Evolutionary conservation across 495 filamentous ascomycete species (phyloP), one percentile per base, ranked within the genome.

Genomic region (Penicillium herquei): DNA sequence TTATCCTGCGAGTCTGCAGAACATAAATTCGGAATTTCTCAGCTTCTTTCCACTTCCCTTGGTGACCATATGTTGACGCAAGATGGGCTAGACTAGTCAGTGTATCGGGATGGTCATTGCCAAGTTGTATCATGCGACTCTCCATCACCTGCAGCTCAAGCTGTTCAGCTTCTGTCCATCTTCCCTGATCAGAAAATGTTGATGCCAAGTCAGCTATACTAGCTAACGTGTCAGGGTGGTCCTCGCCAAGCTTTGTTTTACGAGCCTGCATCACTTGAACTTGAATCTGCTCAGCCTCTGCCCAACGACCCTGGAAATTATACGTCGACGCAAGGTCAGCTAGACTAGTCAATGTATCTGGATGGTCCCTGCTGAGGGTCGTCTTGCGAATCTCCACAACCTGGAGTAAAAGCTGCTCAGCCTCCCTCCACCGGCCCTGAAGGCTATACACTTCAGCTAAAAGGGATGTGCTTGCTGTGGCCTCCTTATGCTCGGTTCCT

Each of bases 391-490:
- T 48, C 45, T 48, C 6, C 11, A 48, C 16, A 4, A 48, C 30
- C 45, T 48, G 30, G 30, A 48, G 1, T 0, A 0, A 0, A 13
- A 48, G 45, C 26, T 35, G 30, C 45, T 48, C 30, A 0, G 45
- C 45, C 45, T 48, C 45, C 5, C 34, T 30, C 30, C 30, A 48
- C 11, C 45, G 45, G 11, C 45, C 45, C 45, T 48, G 45, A 16
- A 48, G 45, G 4, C 3, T 3, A 8, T 16, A 48, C 34, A 11
- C 45, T 16, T 3, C 16, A 34, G 45, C 45, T 9, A 48, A 18
- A 4, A 48, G 34, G 8, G 11, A 0, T 34, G 7, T 33, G 14
- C 45, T 48, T 34, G 7, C 13, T 16, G 34, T 30, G 0, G 9
- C 45, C 1, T 48, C 30, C 7, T 48, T 6, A 34, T 48, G 12